A percentile compares a stretch with the other conserved stretches of the same genome.
Evolutionary conservation across 2,329 filamentous ascomycete genomes (phyloP).

Genomic region (Ascochyta lentis): DNA sequence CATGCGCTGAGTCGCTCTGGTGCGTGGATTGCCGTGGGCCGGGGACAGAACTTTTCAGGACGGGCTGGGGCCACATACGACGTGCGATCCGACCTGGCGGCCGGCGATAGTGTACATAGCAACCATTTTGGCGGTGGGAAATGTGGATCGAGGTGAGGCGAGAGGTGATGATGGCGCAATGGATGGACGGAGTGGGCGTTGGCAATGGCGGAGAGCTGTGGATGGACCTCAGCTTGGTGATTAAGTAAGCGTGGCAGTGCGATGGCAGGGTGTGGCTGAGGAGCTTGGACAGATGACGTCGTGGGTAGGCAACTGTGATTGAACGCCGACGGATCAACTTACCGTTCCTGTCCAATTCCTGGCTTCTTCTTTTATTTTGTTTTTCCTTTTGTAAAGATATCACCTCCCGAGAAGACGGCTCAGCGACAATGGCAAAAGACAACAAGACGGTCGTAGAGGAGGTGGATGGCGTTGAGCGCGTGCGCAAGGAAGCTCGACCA

Average conservation of each 20-base stretch:
- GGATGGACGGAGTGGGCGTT: constrained; percentile 31
- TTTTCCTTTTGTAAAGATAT: background rate
- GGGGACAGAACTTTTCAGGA: constrained; percentile 21
- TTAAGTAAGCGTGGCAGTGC: constrained; percentile 21
- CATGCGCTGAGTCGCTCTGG: background rate
- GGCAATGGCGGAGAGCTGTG: constrained; percentile 31
- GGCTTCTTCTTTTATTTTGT: background rate
- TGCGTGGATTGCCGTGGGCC: no score
- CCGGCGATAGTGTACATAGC: constrained; percentile 59
- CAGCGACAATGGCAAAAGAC: constrained; percentile 47
- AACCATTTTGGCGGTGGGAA: constrained; percentile 54
- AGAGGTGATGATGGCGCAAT: constrained; percentile 38
- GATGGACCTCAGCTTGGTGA: constrained; percentile 24
- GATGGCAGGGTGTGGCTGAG: background rate
- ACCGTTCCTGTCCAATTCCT: background rate
- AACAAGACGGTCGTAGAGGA: constrained; percentile 33
- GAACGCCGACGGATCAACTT: background rate
- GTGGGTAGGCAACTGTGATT: constrained; percentile 3
- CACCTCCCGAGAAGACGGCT: no score
- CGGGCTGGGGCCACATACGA: constrained; percentile 50
- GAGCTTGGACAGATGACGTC: constrained; percentile 9
- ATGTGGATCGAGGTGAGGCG: constrained; percentile 22
- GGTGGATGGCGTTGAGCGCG: constrained; percentile 49
- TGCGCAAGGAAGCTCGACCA: constrained; percentile 53
- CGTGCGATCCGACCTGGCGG: constrained; percentile 62